phyloP scores from a whole-genome alignment of 1,284 basidiomycete species.

The Cryptococcus maquisensis region DNA sequence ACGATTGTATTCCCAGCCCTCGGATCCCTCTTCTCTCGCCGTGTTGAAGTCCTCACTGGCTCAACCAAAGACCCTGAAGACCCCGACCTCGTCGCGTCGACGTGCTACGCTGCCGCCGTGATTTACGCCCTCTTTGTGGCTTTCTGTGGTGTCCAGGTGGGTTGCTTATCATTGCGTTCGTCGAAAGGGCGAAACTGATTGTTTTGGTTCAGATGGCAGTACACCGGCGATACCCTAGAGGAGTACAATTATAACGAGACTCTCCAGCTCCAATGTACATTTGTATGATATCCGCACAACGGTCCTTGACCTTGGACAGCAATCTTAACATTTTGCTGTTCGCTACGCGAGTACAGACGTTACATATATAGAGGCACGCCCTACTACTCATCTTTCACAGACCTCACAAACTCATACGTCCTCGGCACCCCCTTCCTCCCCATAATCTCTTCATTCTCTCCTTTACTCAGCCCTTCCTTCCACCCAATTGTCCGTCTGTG shows the following conservation, averaged over 20 bases:
- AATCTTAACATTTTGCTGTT: too few relatives aligned
- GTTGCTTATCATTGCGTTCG: slow-evolving; percentile 6
- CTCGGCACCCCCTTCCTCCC: slow-evolving; percentile 38
- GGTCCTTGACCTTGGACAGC: background rate
- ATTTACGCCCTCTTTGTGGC: slow-evolving; percentile 53
- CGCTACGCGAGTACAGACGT: too few relatives aligned
- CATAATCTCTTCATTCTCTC: slow-evolving; percentile 46
- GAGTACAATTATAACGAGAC: slow-evolving; percentile 45
- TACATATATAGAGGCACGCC: background rate
- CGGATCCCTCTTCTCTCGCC: slow-evolving; percentile 38
- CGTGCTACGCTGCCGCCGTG: slow-evolving; percentile 53
- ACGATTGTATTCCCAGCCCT: slow-evolving; percentile 24
- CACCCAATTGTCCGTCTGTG: slow-evolving; percentile 86
- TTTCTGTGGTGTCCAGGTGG: slow-evolving; percentile 55
- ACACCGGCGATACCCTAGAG: slow-evolving; percentile 48
- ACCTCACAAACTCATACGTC: slow-evolving; percentile 45
- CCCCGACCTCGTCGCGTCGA: slow-evolving; percentile 49
- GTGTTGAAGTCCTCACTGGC: slow-evolving; percentile 52
- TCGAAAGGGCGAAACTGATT: background rate
- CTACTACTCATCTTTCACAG: slow-evolving; percentile 4
- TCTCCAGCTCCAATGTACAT: background rate
- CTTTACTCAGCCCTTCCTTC: slow-evolving; percentile 47
- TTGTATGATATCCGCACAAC: background rate
- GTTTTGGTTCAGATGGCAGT: slow-evolving; percentile 36
- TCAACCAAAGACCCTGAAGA: slow-evolving; percentile 51